Evolutionary conservation across 768 basidiomycete genomes (phyloP), one percentile per base, ranked within the genome.

Genomic region (Lepiota subincarnata): DNA sequence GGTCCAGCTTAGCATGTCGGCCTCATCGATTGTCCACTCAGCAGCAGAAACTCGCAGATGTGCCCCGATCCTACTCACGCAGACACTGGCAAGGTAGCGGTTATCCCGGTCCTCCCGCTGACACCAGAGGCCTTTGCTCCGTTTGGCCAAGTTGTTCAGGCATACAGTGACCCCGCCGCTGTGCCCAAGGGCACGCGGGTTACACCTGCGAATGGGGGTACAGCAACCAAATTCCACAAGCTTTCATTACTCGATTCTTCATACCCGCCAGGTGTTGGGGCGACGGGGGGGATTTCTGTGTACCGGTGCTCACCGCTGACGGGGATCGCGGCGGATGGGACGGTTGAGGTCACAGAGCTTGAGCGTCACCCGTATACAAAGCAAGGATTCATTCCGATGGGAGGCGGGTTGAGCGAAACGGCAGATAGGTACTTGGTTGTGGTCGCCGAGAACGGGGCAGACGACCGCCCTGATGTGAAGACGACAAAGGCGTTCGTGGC

Each of bases 331-430:
- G 64, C 68, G 28, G 74, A 76, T 24, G 80, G 81, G 16, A 71
- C 69, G 16, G 79, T 83, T 61, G 76, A 75, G 55, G 68, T 98
- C 56, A 78, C 77, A 57, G 77, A 85, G n/a, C 72, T 98, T 56
- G 97, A 99, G 69, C 78, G 95, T 26, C 97, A 99, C 64, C 79
- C 85, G 24, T 88, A 78, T 66, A 95, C 90, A 11, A 96, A 87
- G 59, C 96, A 98, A 66, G 86, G 89, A 5, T 98, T 98, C 68
- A 81, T 98, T 53, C 96, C 97, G 7, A 93, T 98, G 91, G 91
- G 92, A 4, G 68, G 71, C 37, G 82, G 79, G 26, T 70, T 80
- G 57, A 67, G 58, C 20, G 79, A 80, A 19, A 71, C 79, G 5
- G 80, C 77, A 0, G 68, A 71, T 20, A 67, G 71, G 31, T 96